These are phyloP conservation scores for Solanum pennellii DNA, from an alignment of 257 asterid species.

Conservation along the genomic window DNA sequence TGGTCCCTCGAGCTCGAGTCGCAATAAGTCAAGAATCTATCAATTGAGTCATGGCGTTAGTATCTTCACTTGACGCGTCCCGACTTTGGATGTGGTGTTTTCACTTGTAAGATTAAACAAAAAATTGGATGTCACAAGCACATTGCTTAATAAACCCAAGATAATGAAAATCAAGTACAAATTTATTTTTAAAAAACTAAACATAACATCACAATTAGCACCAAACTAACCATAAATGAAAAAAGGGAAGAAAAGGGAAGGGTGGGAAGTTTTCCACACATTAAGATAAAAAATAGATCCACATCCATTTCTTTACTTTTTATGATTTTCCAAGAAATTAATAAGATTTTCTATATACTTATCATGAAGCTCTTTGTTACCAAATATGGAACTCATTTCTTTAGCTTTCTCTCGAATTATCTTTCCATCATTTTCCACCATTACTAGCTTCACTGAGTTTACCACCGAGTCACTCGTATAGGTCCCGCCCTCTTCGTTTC, in stretches of 20 bases:
- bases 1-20: neutral
- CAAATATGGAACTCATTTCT: conserved; percentile 6
- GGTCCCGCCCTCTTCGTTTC: conserved; percentile 19
- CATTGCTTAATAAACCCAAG: neutral
- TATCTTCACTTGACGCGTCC: no score
- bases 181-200: no score
- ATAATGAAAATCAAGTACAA: neutral
- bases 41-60: neutral
- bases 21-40: neutral
- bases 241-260: neutral
- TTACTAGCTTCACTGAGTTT: conserved; percentile 11
- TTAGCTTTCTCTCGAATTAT: conserved; percentile 5
- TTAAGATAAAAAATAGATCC: neutral
- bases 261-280: neutral
- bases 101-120: neutral
- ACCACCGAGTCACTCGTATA: conserved; percentile 17
- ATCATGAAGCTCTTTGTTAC: conserved; percentile 7
- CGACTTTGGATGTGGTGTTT: neutral
- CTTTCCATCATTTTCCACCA: conserved; percentile 8
- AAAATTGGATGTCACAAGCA: neutral
- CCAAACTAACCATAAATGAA: neutral
- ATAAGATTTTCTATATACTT: conserved; percentile 3
- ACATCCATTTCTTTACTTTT: neutral
- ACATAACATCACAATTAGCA: neutral
- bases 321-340: conserved; percentile 10